Base-by-base conservation (phyloP, 345 rosid genomes). In the Lenwebbia sp. region DNA sequence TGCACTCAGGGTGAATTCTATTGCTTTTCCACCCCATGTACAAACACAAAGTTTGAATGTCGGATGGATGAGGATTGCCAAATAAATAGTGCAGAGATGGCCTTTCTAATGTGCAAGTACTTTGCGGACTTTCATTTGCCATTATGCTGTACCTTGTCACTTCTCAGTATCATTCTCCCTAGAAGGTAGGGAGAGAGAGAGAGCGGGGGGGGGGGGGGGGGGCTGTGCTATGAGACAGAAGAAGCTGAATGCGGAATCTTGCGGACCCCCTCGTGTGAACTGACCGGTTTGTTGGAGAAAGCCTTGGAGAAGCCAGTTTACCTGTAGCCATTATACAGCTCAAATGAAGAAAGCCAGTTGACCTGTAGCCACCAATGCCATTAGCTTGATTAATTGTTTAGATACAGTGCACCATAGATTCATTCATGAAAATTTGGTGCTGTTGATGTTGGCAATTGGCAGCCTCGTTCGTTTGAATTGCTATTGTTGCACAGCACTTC, bases 261-360 rank as follows among this genome's bases (percentile, higher is more conserved):
- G 88, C 93, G 87, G n/a, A 90, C 86, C 41, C 89, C 89, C 74
- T 93, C 94, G 26, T 89, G 89, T 53, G 54, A 33, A 75, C 88
- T 89, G 5, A 56, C 70, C 2, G 90, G 92, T 85, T 92, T 96
- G 92, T 82, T 92, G 50, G 98, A 88, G 50, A 47, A 47, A 47
- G 50, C 50, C 11, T 47, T 47, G 11, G 50, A 47, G 50, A 47
- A 47, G 50, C 50, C 50, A 47, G 50, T 47, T 47, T 47, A 47
- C 12, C 50, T 47, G 12, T 47, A 47, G 50, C 50, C 50, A 47
- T 47, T 47, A 65, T 33, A 17, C 25, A 17, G 78, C 78, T 65
- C 78, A 65, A 65, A 21, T 33, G 78, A 65, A 65, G 78, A 65
- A 33, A 65, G 44, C 44, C 78, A 33, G 78, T 65, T 65, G 78